Base-by-base conservation (phyloP, 1,284 basidiomycete species). In the Neotropicomus parvogracilis region DNA sequence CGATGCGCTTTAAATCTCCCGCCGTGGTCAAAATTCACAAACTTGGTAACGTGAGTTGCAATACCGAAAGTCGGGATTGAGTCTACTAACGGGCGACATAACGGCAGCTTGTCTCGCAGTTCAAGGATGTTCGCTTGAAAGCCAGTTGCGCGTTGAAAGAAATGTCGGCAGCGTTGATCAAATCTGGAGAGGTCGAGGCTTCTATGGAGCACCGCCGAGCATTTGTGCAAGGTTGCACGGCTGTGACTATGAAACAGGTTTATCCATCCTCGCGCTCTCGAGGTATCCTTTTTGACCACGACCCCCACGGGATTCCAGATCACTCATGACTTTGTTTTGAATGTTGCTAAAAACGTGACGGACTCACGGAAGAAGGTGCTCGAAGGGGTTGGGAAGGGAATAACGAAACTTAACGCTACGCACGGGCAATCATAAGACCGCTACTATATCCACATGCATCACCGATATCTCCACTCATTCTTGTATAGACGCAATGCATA, bases 311-410 rank as follows among this genome's bases (percentile, higher is more conserved):
- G 9, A 44, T 20, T 19, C 27, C 53, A 88, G 84, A 71, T 88
- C 43, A 78, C 80, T 52, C 74, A 78, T 35, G 87, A 89, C 50
- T 84, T 83, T 54, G 70, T 83, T 31, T 63, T 79, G 41, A 72
- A 73, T 31, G 64, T 84, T 26, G 79, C 78, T 12, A 88, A 85
- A 70, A 83, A 73, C 57, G 64, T 84, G 29, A 76, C 74, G 1
- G 87, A 89, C 34, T 70, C 86, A 2, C 79, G 81, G 33, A 85
- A 79, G 63, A 85, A 80, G 64, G 75, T 83, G 7, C 63, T 80
- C n/a, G 85, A 86, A 48, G 86, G 85, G 28, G 69, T 83, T 37
- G 81, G 78, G 19, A 88, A 84, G 61, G 86, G 87, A 21, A 72
- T 86, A 47, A 60, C 63, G 26, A 79, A 79, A 41, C 61, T 86